Base-by-base conservation (phyloP, 306 rosid genomes). In the Glycyrrhiza uralensis region DNA sequence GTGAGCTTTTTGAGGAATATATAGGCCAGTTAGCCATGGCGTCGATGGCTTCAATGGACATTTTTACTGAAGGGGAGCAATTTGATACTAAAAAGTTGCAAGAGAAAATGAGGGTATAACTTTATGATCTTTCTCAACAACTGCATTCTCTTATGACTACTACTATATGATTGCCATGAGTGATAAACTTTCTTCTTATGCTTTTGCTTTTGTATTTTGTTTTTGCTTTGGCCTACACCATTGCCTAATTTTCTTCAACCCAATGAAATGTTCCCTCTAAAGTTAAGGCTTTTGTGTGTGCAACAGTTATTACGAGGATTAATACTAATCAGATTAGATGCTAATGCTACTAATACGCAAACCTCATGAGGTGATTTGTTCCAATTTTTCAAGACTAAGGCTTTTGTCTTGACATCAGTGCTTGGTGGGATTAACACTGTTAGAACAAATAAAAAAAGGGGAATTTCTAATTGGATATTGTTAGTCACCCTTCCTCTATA, bases 21-120 rank as follows among this genome's bases (percentile, higher is more conserved):
- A 94, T 94, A 36, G 98, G 98, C 62, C 91, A 91, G 85, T 80
- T 94, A 71, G 98, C 98, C 57, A 91, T 94, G 98, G 98, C 97
- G 22, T 94, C 98, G 55, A 91, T 94, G 97, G 97, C 97, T 54
- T 91, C 97, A 41, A 72, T 91, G 72, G 98, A 94, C 79, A 87
- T 93, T 33, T 89, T 90, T 72, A 66, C 84, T 24, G 97, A 91
- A 82, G 98, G 96, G 60, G 98, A 94, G 58, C 92, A 94, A 55
- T 72, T 89, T 39, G 98, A 93, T 79, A 38, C 91, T 19, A 94
- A 91, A 83, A 88, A 84, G 84, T 76, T 94, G 83, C 97, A 94
- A 76, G 98, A 94, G 51, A 83, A 91, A 78, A 94, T 94, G 98
- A 89, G 92, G 92, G 98, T 93, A 87, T 51, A 45, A 9, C 14